phyloP scores from a whole-genome alignment of 768 basidiomycete species.

The Steccherinum ochraceum region DNA sequence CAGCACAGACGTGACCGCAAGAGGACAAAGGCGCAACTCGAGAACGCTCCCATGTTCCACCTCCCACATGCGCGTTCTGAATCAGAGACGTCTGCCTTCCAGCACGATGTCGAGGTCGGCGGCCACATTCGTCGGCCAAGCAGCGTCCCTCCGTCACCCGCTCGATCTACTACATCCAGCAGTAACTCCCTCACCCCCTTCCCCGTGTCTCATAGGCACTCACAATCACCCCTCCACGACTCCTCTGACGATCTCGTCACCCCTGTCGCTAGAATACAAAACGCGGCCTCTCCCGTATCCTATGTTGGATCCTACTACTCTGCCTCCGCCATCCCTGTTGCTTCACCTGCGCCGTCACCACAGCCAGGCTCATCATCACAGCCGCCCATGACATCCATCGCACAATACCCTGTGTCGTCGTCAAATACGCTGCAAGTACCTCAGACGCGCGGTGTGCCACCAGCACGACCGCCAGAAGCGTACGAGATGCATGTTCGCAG shows the following conservation, averaged over 20 bases:
- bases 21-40: conserved; percentile 35
- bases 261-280: conserved; percentile 1
- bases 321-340: conserved; percentile 37
- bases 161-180: conserved; percentile 13
- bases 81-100: conserved; percentile 46
- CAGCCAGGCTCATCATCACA: conserved; percentile 17
- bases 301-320: conserved; percentile 53
- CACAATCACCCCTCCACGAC: neutral
- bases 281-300: conserved; percentile 11
- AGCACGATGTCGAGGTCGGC: conserved; percentile 9
- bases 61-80: conserved; percentile 56
- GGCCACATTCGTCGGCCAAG: conserved; percentile 1
- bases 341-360: conserved; percentile 50
- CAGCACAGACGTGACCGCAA: conserved; percentile 48
- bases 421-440: conserved; percentile 11
- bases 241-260: conserved; percentile 5
- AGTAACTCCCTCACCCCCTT: conserved; percentile 4
- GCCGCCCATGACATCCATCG: conserved; percentile 21
- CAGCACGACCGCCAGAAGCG: conserved; percentile 27
- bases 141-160: conserved; percentile 11
- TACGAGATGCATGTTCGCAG: conserved; percentile 35
- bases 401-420: conserved; percentile 8
- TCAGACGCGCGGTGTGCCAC: conserved; percentile 25
- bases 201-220: neutral
- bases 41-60: conserved; percentile 68